These are phyloP conservation scores for Saccharomycopsis sp. DNA, from an alignment of 805 yeast species.

Conservation along the genomic window DNA sequence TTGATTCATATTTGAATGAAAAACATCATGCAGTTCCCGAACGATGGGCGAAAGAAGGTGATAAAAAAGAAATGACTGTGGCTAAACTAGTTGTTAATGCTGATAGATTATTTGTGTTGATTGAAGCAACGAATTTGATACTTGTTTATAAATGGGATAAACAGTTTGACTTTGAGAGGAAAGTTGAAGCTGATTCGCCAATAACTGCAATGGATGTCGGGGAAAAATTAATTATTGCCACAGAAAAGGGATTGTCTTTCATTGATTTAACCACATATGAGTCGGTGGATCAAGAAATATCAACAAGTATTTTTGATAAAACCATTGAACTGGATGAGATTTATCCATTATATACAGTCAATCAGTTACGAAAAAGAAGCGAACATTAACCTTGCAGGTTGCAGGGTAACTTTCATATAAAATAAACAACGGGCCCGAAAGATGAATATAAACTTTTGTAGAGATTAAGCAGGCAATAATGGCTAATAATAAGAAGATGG, in stretches of 20 bases:
- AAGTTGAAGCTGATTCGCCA: slow-evolving; percentile 25
- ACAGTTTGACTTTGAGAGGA: slow-evolving; percentile 28
- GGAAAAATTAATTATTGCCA: too few relatives aligned
- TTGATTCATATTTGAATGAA: slow-evolving; percentile 42
- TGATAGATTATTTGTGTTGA: slow-evolving; percentile 34
- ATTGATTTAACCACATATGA: neutral
- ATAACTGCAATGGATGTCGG: too few relatives aligned
- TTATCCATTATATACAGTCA: slow-evolving; percentile 48
- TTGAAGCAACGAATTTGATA: slow-evolving; percentile 42
- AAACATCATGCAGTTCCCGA: slow-evolving; percentile 54
- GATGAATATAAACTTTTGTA: neutral
- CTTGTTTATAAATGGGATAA: slow-evolving; percentile 32
- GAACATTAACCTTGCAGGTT: slow-evolving; percentile 47
- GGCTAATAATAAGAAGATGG: slow-evolving; percentile 4
- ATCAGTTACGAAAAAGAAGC: slow-evolving; percentile 54
- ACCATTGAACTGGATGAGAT: slow-evolving; percentile 33
- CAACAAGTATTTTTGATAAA: slow-evolving; percentile 25
- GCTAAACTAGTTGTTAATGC: slow-evolving; percentile 28
- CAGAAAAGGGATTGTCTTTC: too few relatives aligned
- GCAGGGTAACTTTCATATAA: neutral
- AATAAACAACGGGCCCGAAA: neutral
- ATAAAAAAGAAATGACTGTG: slow-evolving; percentile 24
- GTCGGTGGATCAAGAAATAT: neutral
- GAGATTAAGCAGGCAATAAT: neutral
- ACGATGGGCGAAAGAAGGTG: slow-evolving; percentile 49